Evolutionary conservation across 2,329 filamentous ascomycete genomes (phyloP).

Genomic region (Ustulina deusta): DNA sequence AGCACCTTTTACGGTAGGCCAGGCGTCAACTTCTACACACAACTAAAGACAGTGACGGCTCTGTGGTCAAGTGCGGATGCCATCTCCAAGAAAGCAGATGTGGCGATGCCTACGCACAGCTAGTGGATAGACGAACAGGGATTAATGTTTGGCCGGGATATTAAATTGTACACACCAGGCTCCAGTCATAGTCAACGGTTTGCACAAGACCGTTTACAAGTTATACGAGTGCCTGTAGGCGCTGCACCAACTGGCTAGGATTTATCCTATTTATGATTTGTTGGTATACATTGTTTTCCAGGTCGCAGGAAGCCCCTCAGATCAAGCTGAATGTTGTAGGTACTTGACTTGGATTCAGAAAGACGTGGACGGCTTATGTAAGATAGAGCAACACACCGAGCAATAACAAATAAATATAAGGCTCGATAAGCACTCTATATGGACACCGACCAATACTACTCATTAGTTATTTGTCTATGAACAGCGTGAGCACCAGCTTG

Average conservation of each 20-base stretch:
- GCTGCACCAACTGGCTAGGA: too few relatives aligned
- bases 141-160: background rate
- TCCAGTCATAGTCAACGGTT: too few relatives aligned
- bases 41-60: slow-evolving; percentile 96
- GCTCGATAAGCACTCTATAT: background rate
- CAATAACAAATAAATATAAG: background rate
- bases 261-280: too few relatives aligned
- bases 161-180: slow-evolving; percentile 6
- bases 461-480: background rate
- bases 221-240: too few relatives aligned
- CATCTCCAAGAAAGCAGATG: slow-evolving; percentile 83
- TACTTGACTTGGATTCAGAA: too few relatives aligned
- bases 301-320: too few relatives aligned
- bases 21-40: slow-evolving; percentile 94
- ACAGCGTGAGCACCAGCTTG: background rate
- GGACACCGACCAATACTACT: background rate
- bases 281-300: too few relatives aligned
- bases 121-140: slow-evolving; percentile 35
- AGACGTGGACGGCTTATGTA: too few relatives aligned
- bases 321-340: too few relatives aligned
- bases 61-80: slow-evolving; percentile 90
- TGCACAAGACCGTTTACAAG: too few relatives aligned
- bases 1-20: slow-evolving; percentile 96
- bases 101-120: slow-evolving; percentile 80
- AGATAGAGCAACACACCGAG: background rate